phyloP scores from a whole-genome alignment of 805 yeast genomes.

The Cyberlindnera mississippiensis region DNA sequence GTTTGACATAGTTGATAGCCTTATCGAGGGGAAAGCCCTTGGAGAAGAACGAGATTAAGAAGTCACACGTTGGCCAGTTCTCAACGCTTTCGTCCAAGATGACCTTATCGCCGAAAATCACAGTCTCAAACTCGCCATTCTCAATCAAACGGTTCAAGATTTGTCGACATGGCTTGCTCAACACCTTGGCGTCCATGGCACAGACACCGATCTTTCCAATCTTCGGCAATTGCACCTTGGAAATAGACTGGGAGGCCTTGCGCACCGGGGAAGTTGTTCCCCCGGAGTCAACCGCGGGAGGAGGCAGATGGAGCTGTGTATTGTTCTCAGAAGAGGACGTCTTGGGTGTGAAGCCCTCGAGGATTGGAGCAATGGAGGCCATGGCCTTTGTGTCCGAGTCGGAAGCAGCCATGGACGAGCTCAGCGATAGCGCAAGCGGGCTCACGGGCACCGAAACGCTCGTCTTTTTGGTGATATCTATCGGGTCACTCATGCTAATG shows the following conservation, averaged over 20 bases:
- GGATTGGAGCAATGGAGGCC: conserved; percentile 76
- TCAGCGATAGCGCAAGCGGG: conserved; percentile 27
- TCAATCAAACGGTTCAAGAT: conserved; percentile 84
- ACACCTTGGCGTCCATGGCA: conserved; percentile 97
- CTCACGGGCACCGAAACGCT: conserved; percentile 27
- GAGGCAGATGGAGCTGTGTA: conserved; percentile 23
- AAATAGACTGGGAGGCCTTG: conserved; percentile 13
- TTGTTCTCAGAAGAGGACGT: conserved; percentile 51
- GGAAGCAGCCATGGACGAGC: conserved; percentile 11
- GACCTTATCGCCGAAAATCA: conserved; percentile 95
- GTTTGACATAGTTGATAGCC: conserved; percentile 85
- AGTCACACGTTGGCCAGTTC: conserved; percentile 99
- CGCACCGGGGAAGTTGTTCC: conserved; percentile 17
- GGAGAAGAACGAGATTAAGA: conserved; percentile 88
- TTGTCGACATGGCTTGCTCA: conserved; percentile 92
- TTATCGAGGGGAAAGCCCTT: conserved; percentile 94
- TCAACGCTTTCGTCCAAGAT: conserved; percentile 89
- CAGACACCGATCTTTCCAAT: conserved; percentile 97
- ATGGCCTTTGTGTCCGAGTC: conserved; percentile 52
- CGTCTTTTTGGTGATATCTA: conserved; percentile 20
- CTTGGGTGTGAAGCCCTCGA: conserved; percentile 70
- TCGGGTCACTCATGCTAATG: conserved; percentile 19
- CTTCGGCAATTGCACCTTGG: conserved; percentile 49
- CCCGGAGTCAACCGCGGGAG: conserved; percentile 19
- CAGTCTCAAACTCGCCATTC: conserved; percentile 93